phyloP scores from a whole-genome alignment of 176 grass and related monocot species.

The Ampelocalamus luodianensis region DNA sequence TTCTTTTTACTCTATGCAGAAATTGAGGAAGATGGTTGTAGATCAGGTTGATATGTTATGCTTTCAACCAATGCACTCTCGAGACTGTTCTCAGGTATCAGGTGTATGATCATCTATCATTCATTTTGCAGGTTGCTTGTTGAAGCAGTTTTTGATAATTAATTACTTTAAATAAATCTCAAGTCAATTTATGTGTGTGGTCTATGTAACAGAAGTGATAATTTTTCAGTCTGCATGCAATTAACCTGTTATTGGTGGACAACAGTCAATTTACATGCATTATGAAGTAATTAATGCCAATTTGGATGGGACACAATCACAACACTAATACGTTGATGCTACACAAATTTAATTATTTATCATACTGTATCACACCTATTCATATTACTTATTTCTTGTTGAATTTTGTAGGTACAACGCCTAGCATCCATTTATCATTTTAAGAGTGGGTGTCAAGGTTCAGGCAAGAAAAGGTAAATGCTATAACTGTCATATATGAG shows the following conservation, averaged over 20 bases:
- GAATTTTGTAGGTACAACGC: slow-evolving; percentile 72
- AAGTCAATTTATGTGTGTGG: not conserved
- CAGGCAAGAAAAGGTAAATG: slow-evolving; percentile 87
- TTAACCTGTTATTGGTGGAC: not conserved
- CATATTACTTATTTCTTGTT: slow-evolving; percentile 4
- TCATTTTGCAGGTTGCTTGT: slow-evolving; percentile 17
- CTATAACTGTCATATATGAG: slow-evolving; percentile 14
- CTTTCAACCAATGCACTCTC: slow-evolving; percentile 83
- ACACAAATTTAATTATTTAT: not conserved
- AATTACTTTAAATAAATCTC: not conserved
- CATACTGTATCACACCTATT: not conserved
- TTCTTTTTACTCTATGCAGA: slow-evolving; percentile 55
- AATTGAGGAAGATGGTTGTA: slow-evolving; percentile 85
- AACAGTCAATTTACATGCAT: not conserved
- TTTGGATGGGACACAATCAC: not conserved
- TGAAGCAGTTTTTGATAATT: not conserved
- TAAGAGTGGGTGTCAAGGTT: slow-evolving; percentile 77
- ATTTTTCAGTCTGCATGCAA: not conserved
- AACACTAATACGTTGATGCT: not conserved
- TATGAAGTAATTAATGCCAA: not conserved
- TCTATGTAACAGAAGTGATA: not conserved
- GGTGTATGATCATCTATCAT: not conserved
- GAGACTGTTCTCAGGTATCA: slow-evolving; percentile 84
- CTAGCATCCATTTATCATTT: slow-evolving; percentile 88
- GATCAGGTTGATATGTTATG: slow-evolving; percentile 72